Percentiles rank a stretch among this genome's conserved stretches.
These are phyloP conservation scores for Aspergillus incahuasiensis DNA, from an alignment of 495 filamentous ascomycete species.

Conservation along the genomic window DNA sequence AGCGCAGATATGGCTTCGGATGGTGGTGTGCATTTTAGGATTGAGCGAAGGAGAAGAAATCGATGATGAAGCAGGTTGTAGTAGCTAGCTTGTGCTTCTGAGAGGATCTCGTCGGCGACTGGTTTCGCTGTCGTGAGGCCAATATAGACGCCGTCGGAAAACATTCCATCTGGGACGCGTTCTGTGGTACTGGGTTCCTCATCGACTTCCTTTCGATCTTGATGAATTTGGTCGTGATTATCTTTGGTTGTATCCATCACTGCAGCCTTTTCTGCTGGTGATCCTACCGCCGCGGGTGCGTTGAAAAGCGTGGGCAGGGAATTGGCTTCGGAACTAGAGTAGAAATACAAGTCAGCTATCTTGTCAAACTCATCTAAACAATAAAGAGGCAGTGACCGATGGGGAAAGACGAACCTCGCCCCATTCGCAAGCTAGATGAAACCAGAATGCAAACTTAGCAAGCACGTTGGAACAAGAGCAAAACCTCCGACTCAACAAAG, in stretches of 20 bases:
- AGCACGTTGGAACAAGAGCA: constrained; percentile 11
- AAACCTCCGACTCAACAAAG: background rate
- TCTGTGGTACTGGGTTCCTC: background rate
- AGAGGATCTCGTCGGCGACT: constrained; percentile 17
- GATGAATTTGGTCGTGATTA: background rate
- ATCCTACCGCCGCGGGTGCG: constrained; percentile 37
- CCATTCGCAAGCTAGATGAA: constrained; percentile 8
- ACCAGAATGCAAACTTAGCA: constrained; percentile 29
- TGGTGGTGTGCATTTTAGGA: constrained; percentile 53
- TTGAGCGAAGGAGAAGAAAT: constrained; percentile 55
- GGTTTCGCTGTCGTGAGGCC: constrained; percentile 32
- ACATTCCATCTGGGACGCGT: constrained; percentile 11
- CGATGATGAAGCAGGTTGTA: constrained; percentile 56
- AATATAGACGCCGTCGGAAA: constrained; percentile 29
- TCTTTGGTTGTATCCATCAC: background rate
- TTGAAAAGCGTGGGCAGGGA: constrained; percentile 62
- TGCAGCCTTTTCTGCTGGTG: background rate
- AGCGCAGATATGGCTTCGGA: constrained; percentile 44
- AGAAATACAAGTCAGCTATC: constrained; percentile 7
- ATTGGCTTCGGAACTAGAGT: constrained; percentile 64
- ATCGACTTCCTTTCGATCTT: background rate
- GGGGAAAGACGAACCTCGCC: constrained; percentile 7
- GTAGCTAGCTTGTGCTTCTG: constrained; percentile 56
- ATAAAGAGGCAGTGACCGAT: background rate
- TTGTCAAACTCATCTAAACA: background rate